These are phyloP conservation scores for Suillus sp. DNA, from an alignment of 768 basidiomycete species.

Conservation along the genomic window DNA sequence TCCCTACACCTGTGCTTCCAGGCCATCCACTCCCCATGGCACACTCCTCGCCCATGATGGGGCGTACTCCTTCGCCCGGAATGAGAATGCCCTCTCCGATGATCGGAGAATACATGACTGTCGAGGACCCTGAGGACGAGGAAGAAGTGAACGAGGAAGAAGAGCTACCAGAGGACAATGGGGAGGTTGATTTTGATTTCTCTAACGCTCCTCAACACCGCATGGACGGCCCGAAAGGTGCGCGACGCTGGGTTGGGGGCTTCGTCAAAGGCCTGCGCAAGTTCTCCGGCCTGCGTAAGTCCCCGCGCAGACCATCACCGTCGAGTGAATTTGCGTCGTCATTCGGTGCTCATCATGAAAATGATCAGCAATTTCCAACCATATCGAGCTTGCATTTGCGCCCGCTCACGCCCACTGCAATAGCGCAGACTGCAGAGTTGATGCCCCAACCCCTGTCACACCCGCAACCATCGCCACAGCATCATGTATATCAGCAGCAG, in stretches of 20 bases:
- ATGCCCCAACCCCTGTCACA: conserved; percentile 4
- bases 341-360: background rate
- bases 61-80: conserved; percentile 30
- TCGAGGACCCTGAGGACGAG: conserved; percentile 23
- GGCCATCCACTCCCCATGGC: conserved; percentile 1
- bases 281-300: conserved; percentile 19
- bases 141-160: conserved; percentile 12
- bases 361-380: conserved; percentile 1
- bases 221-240: conserved; percentile 9
- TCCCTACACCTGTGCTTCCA: conserved; percentile 14
- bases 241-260: conserved; percentile 28
- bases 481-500: background rate
- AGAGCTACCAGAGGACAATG: conserved; percentile 13
- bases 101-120: conserved; percentile 33
- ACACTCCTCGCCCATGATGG: conserved; percentile 17
- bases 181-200: conserved; percentile 6
- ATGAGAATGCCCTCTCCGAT: conserved; percentile 26
- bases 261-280: conserved; percentile 39
- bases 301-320: background rate
- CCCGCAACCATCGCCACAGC: background rate
- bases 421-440: conserved; percentile 10
- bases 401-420: conserved; percentile 10
- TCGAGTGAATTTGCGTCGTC: background rate
- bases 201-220: background rate
- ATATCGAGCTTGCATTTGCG: conserved; percentile 10